Evolutionary conservation across 1,139 yeast species (phyloP), one percentile per base, ranked within the genome.

Genomic region (Taphrina pruni): DNA sequence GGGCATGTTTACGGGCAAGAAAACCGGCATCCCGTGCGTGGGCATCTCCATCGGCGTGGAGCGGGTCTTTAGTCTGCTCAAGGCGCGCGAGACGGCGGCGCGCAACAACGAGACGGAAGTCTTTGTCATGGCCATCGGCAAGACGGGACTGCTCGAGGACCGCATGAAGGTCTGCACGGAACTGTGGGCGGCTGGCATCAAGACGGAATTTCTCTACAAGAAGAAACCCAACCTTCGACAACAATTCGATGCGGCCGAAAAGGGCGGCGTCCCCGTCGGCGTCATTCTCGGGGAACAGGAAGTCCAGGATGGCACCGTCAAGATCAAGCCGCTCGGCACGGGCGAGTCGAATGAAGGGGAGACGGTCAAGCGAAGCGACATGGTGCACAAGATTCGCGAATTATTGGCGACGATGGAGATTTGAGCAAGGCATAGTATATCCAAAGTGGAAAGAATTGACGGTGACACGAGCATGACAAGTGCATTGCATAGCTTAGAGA

Each of bases 11-110:
- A 88, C 97, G 72, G 84, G 84, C 71, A 94, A 94, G 74, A 83
- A 85, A 60, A 83, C 83, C 36, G 88, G 94, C 38, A 92, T 94
- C 76, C 99, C 99, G 35, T 94, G 99, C 83, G 96, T 94, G 65
- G 99, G 99, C 79, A 83, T 93, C 69, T 93, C 98, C 3, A 94
- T 94, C 76, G 99, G 99, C 76, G 94, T 94, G 69, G 99, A 94
- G 81, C 87, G 99, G 79, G 81, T 94, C 73, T 94, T 94, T 78
- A 91, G 98, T 12, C 82, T 94, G 71, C 87, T 94, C 76, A 92
- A 90, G 79, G 88, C 91, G 69, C 86, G 96, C 77, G 85, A 87
- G 72, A 83, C 86, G 72, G 71, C 70, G 61, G 20, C 65, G 36
- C 86, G 94, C 74, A 87, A 97, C 46, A 85, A 93, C 52, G 87